phyloP scores from a whole-genome alignment of 1,139 yeast genomes.

The Zygosaccharomyces sapae region DNA sequence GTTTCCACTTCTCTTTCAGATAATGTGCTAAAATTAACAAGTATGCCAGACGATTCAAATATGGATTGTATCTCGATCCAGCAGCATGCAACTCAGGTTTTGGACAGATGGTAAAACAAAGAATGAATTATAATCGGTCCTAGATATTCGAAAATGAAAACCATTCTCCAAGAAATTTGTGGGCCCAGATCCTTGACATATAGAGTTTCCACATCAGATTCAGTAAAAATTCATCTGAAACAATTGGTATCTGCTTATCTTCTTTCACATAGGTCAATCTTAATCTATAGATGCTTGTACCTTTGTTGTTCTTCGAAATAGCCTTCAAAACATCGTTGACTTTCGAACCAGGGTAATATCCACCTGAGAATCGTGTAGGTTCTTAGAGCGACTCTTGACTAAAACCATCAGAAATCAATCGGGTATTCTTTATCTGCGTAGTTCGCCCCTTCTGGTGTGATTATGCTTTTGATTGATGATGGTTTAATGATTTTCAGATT shows the following conservation, averaged over 20 bases:
- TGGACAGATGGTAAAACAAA: slow-evolving; percentile 46
- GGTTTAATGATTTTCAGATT: background rate
- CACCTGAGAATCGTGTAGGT: slow-evolving; percentile 42
- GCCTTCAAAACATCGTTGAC: slow-evolving; percentile 38
- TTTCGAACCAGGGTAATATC: slow-evolving; percentile 30
- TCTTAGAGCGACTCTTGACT: slow-evolving; percentile 50
- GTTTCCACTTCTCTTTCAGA: slow-evolving; percentile 86
- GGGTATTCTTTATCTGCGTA: background rate
- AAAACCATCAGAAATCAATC: slow-evolving; percentile 34
- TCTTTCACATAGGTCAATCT: slow-evolving; percentile 37
- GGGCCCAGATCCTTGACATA: slow-evolving; percentile 87
- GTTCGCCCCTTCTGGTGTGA: background rate
- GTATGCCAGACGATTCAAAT: slow-evolving; percentile 30
- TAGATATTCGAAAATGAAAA: slow-evolving; percentile 76
- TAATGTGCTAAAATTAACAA: slow-evolving; percentile 66
- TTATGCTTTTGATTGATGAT: no score
- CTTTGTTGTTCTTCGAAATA: slow-evolving; percentile 45
- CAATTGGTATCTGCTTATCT: slow-evolving; percentile 30
- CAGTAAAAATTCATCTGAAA: slow-evolving; percentile 27
- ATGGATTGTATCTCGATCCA: slow-evolving; percentile 20
- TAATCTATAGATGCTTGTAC: slow-evolving; percentile 43
- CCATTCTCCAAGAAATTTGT: slow-evolving; percentile 88
- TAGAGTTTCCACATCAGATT: slow-evolving; percentile 39
- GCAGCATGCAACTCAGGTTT: slow-evolving; percentile 14
- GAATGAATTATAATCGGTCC: slow-evolving; percentile 87